Percentiles rank a stretch among this genome's conserved stretches.
Conservation (phyloP, 2,329 filamentous ascomycete species). For the Colletotrichum sp. region DNA sequence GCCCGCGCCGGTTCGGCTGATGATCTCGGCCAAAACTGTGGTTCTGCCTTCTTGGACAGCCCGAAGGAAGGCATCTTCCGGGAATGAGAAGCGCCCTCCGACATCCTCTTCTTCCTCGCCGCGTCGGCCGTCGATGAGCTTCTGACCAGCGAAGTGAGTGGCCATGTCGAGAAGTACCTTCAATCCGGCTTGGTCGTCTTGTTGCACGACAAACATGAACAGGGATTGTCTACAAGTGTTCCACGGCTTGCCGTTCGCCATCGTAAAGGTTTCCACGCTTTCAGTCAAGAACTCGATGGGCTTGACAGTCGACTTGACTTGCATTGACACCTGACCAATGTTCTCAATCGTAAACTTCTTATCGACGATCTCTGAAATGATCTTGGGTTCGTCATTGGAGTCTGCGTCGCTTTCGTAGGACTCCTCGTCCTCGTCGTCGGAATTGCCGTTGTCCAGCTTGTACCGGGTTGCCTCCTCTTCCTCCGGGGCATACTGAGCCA, state of each 20-base stretch:
- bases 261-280: constrained; percentile 36
- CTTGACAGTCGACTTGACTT: constrained; percentile 68
- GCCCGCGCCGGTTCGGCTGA: constrained; percentile 70
- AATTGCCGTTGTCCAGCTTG: constrained; percentile 43
- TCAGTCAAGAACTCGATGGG: constrained; percentile 59
- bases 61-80: constrained; percentile 42
- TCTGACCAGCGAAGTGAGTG: constrained; percentile 46
- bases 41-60: constrained; percentile 56
- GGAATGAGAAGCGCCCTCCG: constrained; percentile 41
- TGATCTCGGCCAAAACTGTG: constrained; percentile 66
- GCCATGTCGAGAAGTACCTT: constrained; percentile 62
- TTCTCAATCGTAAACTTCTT: constrained; percentile 78
- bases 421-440: constrained; percentile 40
- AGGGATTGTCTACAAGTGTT: constrained; percentile 28
- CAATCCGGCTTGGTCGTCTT: constrained; percentile 60
- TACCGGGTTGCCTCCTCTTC: constrained; percentile 59
- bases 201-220: constrained; percentile 52
- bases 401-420: constrained; percentile 36
- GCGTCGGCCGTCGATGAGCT: constrained; percentile 28
- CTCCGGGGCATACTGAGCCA: constrained; percentile 68
- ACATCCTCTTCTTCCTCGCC: constrained; percentile 37
- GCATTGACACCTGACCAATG: constrained; percentile 70
- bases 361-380: constrained; percentile 63
- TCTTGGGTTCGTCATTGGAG: constrained; percentile 43
- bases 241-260: constrained; percentile 33